A percentile compares a stretch with the other conserved stretches of the same genome.
Evolutionary conservation across 106 monocot genomes (phyloP).

Genomic region (Apostasia shenzhenica): DNA sequence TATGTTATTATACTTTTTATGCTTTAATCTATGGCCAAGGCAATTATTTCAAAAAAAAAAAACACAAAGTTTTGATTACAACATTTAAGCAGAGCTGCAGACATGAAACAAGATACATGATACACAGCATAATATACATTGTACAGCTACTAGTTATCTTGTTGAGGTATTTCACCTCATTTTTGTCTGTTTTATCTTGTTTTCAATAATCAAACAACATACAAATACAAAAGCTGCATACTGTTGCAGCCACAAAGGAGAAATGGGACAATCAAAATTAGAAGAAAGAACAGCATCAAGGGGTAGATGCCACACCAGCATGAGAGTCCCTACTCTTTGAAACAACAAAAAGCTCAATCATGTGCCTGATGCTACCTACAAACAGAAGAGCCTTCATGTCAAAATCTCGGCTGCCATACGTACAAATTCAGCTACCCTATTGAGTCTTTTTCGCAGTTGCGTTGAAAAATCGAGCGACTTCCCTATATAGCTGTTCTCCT

Average conservation of each 20-base stretch:
- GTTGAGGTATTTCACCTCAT: too few relatives aligned
- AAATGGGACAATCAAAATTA: not conserved
- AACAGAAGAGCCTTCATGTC: constrained; percentile 8
- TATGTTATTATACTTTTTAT: too few relatives aligned
- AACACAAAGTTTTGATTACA: too few relatives aligned
- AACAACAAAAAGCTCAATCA: constrained; percentile 6
- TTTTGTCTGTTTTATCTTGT: too few relatives aligned
- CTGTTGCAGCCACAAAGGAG: not conserved
- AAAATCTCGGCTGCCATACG: constrained; percentile 5
- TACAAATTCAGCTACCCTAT: constrained; percentile 17
- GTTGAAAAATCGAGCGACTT: constrained; percentile 81
- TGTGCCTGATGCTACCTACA: constrained; percentile 3
- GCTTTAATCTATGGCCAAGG: too few relatives aligned
- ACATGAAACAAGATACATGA: too few relatives aligned
- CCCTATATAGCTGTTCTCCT: constrained; percentile 90
- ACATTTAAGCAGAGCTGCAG: too few relatives aligned
- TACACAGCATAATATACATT: too few relatives aligned
- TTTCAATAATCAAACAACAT: too few relatives aligned
- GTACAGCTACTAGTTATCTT: too few relatives aligned
- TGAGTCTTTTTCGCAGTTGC: constrained; percentile 32
- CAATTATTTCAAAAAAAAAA: too few relatives aligned
- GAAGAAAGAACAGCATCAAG: not conserved
- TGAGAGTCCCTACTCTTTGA: constrained; percentile 15
- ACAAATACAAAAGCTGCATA: too few relatives aligned
- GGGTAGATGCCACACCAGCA: not conserved